These are phyloP conservation scores for Salvia sclarea DNA, from an alignment of 305 asterid genomes.

Conservation along the genomic window DNA sequence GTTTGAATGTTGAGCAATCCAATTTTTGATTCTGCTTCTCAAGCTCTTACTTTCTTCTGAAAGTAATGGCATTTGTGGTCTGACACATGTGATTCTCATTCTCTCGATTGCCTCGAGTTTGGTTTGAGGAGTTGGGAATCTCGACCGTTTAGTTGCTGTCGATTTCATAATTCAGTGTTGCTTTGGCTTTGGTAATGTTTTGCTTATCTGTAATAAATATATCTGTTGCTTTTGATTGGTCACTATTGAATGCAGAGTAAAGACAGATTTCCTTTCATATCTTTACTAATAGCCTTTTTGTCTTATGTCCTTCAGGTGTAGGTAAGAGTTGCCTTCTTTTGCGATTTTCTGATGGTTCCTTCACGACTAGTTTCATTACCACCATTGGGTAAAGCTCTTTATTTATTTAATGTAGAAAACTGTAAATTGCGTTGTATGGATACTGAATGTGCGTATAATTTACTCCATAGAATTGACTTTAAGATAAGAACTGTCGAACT, in stretches of 20 bases:
- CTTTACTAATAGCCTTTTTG: constrained; percentile 7
- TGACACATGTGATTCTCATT: constrained; percentile 1
- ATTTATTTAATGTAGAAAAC: constrained; percentile 5
- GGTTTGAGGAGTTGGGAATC: neutral
- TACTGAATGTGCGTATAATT: constrained; percentile 29
- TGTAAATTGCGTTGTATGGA: constrained; percentile 16
- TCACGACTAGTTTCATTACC: constrained; percentile 77
- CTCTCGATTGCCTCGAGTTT: neutral
- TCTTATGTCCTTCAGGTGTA: constrained; percentile 55
- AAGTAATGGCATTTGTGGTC: constrained; percentile 10
- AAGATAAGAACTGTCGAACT: constrained; percentile 71
- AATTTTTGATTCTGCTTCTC: constrained; percentile 5
- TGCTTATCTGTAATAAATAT: neutral
- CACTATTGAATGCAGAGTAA: neutral
- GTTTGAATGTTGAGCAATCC: constrained; percentile 1
- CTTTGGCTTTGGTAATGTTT: neutral
- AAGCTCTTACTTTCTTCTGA: neutral
- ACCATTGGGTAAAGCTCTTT: constrained; percentile 62
- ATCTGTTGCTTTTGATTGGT: neutral
- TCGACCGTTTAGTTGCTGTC: neutral
- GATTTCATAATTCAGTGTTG: neutral
- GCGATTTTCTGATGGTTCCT: constrained; percentile 85
- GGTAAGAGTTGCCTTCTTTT: constrained; percentile 85
- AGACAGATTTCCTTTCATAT: neutral
- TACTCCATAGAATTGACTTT: constrained; percentile 55